phyloP scores from a whole-genome alignment of 768 basidiomycete genomes.

The Atractiella rhizophila region DNA sequence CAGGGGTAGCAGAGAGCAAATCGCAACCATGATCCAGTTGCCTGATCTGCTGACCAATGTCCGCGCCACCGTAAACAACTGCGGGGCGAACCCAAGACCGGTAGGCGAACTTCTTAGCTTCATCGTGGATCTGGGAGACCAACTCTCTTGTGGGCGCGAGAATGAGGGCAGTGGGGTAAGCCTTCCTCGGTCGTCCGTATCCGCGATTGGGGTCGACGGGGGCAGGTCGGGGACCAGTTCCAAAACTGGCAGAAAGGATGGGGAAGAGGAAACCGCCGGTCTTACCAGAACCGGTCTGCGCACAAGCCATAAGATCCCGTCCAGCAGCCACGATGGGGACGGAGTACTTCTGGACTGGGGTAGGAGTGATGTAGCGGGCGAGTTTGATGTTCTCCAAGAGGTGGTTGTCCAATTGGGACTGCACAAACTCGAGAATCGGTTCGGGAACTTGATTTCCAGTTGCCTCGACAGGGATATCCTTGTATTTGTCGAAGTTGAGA shows the following conservation, averaged over 20 bases:
- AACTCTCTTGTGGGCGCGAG: constrained; percentile 95
- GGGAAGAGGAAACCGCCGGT: constrained; percentile 98
- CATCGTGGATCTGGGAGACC: constrained; percentile 96
- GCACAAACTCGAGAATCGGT: constrained; percentile 61
- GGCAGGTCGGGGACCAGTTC: constrained; percentile 42
- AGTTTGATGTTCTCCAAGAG: constrained; percentile 80
- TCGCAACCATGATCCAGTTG: constrained; percentile 90
- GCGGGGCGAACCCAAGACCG: constrained; percentile 98
- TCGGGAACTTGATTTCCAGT: constrained; percentile 95
- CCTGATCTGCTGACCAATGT: constrained; percentile 85
- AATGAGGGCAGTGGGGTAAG: constrained; percentile 88
- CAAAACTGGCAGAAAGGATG: constrained; percentile 78
- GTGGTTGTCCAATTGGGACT: constrained; percentile 69
- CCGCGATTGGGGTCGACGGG: constrained; percentile 17
- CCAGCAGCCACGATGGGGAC: constrained; percentile 84
- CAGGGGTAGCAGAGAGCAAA: constrained; percentile 83
- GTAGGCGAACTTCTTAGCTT: constrained; percentile 96
- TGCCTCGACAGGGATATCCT: constrained; percentile 97
- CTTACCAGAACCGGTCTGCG: constrained; percentile 97
- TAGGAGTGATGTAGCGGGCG: constrained; percentile 82
- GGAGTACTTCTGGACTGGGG: constrained; percentile 98
- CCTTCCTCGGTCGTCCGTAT: constrained; percentile 44
- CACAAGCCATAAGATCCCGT: constrained; percentile 56
- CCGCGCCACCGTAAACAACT: constrained; percentile 96
- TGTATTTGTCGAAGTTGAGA: constrained; percentile 99